Evolutionary conservation across 108 stramenopile species (phyloP), one percentile per base, ranked within the genome.

Genomic region (Mediolabrus comicus): DNA sequence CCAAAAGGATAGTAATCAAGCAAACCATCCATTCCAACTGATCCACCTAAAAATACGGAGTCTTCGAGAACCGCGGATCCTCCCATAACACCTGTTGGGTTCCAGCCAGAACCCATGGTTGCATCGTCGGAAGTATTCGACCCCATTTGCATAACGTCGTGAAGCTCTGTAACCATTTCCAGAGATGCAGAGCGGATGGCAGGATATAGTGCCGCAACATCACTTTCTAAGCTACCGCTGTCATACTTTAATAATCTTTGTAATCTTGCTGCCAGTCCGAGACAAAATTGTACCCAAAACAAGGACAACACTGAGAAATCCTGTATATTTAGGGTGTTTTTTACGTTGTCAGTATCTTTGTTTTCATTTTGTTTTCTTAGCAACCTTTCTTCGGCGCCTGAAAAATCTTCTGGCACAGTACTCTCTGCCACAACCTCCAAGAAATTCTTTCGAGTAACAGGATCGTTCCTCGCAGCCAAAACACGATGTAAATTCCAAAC

Each of bases 401-500:
- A n/a, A 63, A 83, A 80, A 28, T 82, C 75, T 16, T 79, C 67
- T 16, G 92, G 92, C 13, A 90, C 73, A 0, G 59, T 59, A 13
- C 81, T 70, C 2, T 69, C 77, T 2, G 79, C 69, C 7, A 94
- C 90, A 31, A 94, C 90, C 36, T 86, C 85, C 64, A 87, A 39
- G 65, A 90, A 94, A 52, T 91, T 75, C 63, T 87, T 80, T 35
- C 92, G 72, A 9, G 79, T 61, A 1, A 85, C 84, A 7, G 92
- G 89, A 79, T 94, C 92, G 9, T 86, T 77, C 60, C 91, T 91
- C 22, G 87, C 75, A 8, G 41, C 65, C n/a, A 94, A 68, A 1
- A 94, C 92, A 24, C 86, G 82, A 53, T 94, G 92, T 56, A 94
- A 83, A 66, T 87, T 85, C 80, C 85, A 89, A 11, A 89, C 92